Evolutionary conservation across 2,329 filamentous ascomycete genomes (phyloP), one percentile per base, ranked within the genome.

Genomic region (Xylaria sp.): DNA sequence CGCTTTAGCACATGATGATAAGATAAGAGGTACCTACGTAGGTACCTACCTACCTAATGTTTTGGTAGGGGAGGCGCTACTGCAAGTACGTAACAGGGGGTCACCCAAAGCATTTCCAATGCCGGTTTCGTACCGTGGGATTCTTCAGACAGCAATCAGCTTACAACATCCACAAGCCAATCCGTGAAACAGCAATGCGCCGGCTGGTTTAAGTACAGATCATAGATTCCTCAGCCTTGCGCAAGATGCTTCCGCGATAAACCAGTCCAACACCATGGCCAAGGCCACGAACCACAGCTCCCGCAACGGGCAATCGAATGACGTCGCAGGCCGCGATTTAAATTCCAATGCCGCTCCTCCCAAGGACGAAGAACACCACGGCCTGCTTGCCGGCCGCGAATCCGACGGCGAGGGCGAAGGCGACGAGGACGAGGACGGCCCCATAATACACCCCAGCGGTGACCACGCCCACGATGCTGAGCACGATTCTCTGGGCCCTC

Each of bases 201-300:
- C 29, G 44, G 25, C 49, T 56, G 7, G 54, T 49, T 52, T 8
- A n/a, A n/a, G n/a, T n/a, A 27, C 21, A 33, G 44, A 27, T 54
- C 54, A 37, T 44, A 40, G 29, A 62, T 46, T 17, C 44, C 58
- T 52, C 40, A 52, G 43, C 61, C 58, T 54, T 56, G 53, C 62
- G 58, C 71, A 77, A 72, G 66, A 79, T 79, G 77, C 74, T 73
- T 67, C 71, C 72, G 59, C 72, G 72, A 75, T 78, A 75, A 75
- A 63, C 73, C 70, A 63, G 78, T 76, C 76, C 75, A 72, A 73
- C 66, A 76, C 70, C 63, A 80, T 79, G 78, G 76, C 76, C 73
- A 77, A 78, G 76, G 77, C 76, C 76, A 76, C 73, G 70, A 68
- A 68, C 57, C 68, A 69, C 43, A 73, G 64, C 69, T 70, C 70